These are phyloP conservation scores for Cryphonectria japonica DNA, from an alignment of 2,329 filamentous ascomycete genomes.

Conservation along the genomic window DNA sequence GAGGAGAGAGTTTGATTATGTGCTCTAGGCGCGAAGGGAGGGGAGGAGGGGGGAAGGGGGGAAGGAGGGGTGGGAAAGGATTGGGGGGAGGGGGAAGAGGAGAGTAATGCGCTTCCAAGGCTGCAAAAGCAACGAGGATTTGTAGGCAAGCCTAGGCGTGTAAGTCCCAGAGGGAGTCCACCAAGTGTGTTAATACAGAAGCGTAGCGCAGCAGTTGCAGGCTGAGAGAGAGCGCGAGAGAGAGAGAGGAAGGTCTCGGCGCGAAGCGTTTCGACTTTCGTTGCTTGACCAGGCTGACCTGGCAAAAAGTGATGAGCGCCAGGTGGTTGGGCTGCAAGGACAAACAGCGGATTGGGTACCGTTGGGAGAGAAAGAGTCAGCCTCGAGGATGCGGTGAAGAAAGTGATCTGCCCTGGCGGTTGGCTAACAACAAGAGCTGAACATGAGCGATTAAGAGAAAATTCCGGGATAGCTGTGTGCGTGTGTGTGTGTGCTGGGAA, in stretches of 20 bases:
- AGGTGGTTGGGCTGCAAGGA: constrained; percentile 23
- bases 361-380: constrained; percentile 6
- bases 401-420: not conserved
- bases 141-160: constrained; percentile 4
- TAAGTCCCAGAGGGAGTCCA: not conserved
- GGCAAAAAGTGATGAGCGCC: constrained; percentile 8
- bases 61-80: not conserved
- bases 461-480: not conserved
- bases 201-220: constrained; percentile 18
- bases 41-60: too few relatives aligned
- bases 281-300: constrained; percentile 21
- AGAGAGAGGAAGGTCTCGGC: not conserved
- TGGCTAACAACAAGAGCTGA: not conserved
- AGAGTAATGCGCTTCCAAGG: not conserved
- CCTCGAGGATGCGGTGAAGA: constrained; percentile 19
- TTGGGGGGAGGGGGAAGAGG: too few relatives aligned
- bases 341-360: constrained; percentile 23
- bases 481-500: not conserved
- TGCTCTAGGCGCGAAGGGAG: not conserved
- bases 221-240: not conserved
- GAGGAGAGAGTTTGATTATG: not conserved
- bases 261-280: constrained; percentile 10
- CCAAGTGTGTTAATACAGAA: not conserved
- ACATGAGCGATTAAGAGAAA: not conserved
- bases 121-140: not conserved